phyloP scores from a whole-genome alignment of 2,329 filamentous ascomycete genomes.

The Fusarium lyarnte region DNA sequence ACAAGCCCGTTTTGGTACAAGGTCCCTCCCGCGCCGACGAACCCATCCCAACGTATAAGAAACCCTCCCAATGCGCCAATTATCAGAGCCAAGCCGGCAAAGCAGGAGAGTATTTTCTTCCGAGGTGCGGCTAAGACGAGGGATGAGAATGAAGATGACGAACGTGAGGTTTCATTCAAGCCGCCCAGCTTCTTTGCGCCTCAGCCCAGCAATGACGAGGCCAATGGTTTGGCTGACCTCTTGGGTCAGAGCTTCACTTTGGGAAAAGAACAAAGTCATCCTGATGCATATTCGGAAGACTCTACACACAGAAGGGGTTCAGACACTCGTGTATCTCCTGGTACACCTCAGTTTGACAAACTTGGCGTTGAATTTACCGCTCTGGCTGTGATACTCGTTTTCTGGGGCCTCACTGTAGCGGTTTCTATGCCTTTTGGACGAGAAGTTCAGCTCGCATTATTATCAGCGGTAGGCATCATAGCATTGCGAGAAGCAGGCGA shows the following conservation, averaged over 20 bases:
- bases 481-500: constrained; percentile 46
- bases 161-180: constrained; percentile 58
- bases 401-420: constrained; percentile 41
- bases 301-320: neutral
- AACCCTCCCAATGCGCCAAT: constrained; percentile 69
- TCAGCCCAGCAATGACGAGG: constrained; percentile 51
- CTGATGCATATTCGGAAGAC: neutral
- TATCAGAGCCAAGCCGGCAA: constrained; percentile 57
- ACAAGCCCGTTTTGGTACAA: constrained; percentile 73
- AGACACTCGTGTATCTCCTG: neutral
- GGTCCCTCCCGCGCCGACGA: constrained; percentile 73
- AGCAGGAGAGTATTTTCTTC: constrained; percentile 63
- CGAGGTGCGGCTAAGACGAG: constrained; percentile 36
- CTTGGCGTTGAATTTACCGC: constrained; percentile 36
- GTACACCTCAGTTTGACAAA: neutral
- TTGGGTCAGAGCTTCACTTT: constrained; percentile 57
- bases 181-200: constrained; percentile 70
- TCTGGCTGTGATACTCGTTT: constrained; percentile 33
- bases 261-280: constrained; percentile 42
- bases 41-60: constrained; percentile 69
- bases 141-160: constrained; percentile 16
- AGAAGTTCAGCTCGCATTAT: constrained; percentile 42
- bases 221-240: constrained; percentile 56
- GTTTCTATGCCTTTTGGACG: constrained; percentile 38
- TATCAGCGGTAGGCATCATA: constrained; percentile 44